Conservation (phyloP, 176 grass and related monocot genomes). For the Carex kokanica region DNA sequence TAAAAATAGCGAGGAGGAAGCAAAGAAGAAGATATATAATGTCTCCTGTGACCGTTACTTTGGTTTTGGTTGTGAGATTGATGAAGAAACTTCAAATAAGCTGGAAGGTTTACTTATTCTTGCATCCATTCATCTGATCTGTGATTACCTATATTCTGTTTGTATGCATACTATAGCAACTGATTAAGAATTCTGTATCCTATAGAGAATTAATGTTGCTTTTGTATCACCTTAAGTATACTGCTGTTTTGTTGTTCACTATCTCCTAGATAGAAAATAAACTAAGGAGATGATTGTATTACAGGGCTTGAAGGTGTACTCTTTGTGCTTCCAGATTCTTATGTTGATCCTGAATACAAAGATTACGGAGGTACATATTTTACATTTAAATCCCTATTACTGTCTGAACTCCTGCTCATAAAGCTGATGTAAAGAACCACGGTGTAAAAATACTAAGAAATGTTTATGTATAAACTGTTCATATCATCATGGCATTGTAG, state of each 20-base stretch:
- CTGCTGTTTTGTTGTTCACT: background rate
- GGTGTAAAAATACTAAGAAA: background rate
- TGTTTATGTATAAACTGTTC: background rate
- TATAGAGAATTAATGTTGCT: background rate
- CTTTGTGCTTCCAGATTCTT: slow-evolving; percentile 92
- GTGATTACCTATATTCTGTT: background rate
- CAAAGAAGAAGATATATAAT: slow-evolving; percentile 89
- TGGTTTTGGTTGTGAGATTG: slow-evolving; percentile 83
- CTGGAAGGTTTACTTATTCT: slow-evolving; percentile 52
- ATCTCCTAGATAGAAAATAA: background rate
- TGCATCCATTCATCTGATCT: background rate
- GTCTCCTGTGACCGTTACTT: slow-evolving; percentile 79
- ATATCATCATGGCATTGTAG: background rate
- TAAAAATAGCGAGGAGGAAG: slow-evolving; percentile 64
- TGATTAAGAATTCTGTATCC: background rate
- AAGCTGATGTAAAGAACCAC: background rate
- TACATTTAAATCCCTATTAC: background rate
- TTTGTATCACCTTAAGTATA: background rate
- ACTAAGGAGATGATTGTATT: background rate
- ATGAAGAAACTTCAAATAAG: slow-evolving; percentile 93
- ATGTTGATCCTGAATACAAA: slow-evolving; percentile 82
- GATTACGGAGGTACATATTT: slow-evolving; percentile 80
- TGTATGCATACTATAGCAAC: background rate
- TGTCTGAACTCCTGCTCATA: background rate
- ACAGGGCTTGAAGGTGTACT: slow-evolving; percentile 84